A percentile compares a stretch with the other conserved stretches of the same genome.
These are phyloP conservation scores for Ananas comosus DNA, from an alignment of 176 grass and related monocot species.

Conservation along the genomic window DNA sequence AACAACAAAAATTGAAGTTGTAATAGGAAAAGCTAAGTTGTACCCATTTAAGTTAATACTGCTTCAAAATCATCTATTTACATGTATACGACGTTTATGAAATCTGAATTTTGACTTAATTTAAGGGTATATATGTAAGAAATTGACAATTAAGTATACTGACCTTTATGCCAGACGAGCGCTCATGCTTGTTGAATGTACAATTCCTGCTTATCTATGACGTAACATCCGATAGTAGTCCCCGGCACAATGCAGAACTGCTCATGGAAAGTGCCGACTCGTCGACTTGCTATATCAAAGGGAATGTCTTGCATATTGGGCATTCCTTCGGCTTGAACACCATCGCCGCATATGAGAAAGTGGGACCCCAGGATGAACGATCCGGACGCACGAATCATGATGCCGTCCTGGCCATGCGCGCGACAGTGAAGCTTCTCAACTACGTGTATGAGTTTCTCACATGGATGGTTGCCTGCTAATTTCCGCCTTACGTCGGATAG, in stretches of 20 bases:
- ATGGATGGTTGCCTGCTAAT: slow-evolving; percentile 54
- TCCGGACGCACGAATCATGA: slow-evolving; percentile 65
- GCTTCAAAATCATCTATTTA: background rate
- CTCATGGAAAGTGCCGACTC: slow-evolving; percentile 72
- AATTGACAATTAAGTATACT: slow-evolving; percentile 5
- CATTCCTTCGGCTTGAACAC: slow-evolving; percentile 83
- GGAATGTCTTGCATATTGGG: slow-evolving; percentile 54
- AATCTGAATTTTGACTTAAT: slow-evolving; percentile 3
- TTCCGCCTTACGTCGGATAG: slow-evolving; percentile 74
- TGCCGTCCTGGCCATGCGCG: slow-evolving; percentile 34
- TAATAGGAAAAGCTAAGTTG: background rate
- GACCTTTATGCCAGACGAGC: background rate
- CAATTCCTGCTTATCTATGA: slow-evolving; percentile 67
- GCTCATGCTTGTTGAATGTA: slow-evolving; percentile 51
- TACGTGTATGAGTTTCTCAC: slow-evolving; percentile 91
- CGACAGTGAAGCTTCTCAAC: slow-evolving; percentile 81
- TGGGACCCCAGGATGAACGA: slow-evolving; percentile 73
- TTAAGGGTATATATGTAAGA: slow-evolving; percentile 15
- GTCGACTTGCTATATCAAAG: slow-evolving; percentile 49
- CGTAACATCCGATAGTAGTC: slow-evolving; percentile 49
- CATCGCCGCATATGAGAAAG: slow-evolving; percentile 76
- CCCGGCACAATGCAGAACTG: slow-evolving; percentile 69
- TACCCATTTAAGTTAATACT: background rate
- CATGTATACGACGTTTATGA: background rate
- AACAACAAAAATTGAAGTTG: no score